Conservation (phyloP, 441 rosid genomes). For the Manihot esculenta region DNA sequence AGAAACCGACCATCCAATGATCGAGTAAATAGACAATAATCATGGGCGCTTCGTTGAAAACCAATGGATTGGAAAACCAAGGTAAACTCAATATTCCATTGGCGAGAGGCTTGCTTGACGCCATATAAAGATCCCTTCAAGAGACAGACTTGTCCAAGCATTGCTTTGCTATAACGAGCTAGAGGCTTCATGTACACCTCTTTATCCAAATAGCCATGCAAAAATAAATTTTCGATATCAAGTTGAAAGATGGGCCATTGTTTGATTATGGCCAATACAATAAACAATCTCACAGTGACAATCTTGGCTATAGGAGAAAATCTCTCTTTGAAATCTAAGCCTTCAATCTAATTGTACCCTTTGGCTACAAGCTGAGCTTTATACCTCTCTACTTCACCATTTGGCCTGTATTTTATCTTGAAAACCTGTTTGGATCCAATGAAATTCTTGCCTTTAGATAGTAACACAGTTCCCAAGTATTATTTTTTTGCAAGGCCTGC, state of each 20-base stretch:
- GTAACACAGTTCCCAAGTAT: background rate
- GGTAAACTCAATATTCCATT: too few species aligned
- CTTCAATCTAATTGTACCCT: background rate
- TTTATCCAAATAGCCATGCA: too few species aligned
- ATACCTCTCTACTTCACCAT: background rate
- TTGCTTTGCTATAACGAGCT: background rate
- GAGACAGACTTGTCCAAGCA: background rate
- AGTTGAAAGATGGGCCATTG: background rate
- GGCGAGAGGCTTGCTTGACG: background rate
- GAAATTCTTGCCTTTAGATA: background rate
- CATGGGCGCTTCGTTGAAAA: background rate
- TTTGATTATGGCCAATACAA: background rate
- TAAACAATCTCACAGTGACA: background rate
- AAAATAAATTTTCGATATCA: too few species aligned
- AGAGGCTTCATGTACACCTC: background rate
- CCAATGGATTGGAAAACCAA: background rate
- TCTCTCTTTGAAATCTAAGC: background rate
- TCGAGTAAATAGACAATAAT: background rate
- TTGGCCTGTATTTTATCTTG: background rate
- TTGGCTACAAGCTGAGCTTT: background rate
- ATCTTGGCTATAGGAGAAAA: background rate
- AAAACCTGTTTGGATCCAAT: background rate
- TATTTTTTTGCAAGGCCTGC: background rate
- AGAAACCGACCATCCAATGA: background rate
- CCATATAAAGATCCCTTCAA: too few species aligned